Evolutionary conservation across 2,329 filamentous ascomycete genomes (phyloP).

Genomic region (Hirsutella rhossiliensis): DNA sequence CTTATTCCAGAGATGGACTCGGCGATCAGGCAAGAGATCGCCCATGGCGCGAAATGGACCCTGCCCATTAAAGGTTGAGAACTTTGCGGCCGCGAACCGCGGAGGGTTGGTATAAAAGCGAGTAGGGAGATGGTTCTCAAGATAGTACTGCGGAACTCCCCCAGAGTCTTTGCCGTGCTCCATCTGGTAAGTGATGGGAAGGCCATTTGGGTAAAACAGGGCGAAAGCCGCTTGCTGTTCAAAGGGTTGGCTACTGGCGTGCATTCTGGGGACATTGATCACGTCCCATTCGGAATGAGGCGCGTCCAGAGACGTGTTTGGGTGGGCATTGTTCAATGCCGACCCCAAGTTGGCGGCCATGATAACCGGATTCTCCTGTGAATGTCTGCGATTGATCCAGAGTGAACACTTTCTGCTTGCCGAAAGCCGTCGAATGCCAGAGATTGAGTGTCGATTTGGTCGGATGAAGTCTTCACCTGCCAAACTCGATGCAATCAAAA

Average conservation of each 20-base stretch:
- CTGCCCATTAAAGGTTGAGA: conserved; percentile 24
- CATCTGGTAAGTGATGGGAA: conserved; percentile 23
- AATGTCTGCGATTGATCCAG: no score
- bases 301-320: conserved; percentile 3
- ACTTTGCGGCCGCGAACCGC: conserved; percentile 17
- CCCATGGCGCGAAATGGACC: conserved; percentile 15
- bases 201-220: conserved; percentile 22
- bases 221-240: conserved; percentile 14
- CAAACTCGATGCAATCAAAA: no score
- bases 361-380: not conserved
- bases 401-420: no score
- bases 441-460: no score
- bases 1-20: conserved; percentile 24
- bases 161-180: conserved; percentile 10
- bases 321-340: conserved; percentile 1
- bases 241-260: conserved; percentile 11
- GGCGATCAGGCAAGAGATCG: conserved; percentile 15
- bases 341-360: conserved; percentile 6
- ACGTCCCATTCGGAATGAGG: conserved; percentile 7
- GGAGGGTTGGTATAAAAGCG: conserved; percentile 25
- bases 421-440: no score
- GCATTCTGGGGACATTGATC: conserved; percentile 8
- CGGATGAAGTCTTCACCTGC: no score
- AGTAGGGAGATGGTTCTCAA: conserved; percentile 22
- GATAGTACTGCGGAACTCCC: conserved; percentile 16